Base-by-base conservation (phyloP, 2,329 filamentous ascomycete genomes). In the Arthroderma sp. region DNA sequence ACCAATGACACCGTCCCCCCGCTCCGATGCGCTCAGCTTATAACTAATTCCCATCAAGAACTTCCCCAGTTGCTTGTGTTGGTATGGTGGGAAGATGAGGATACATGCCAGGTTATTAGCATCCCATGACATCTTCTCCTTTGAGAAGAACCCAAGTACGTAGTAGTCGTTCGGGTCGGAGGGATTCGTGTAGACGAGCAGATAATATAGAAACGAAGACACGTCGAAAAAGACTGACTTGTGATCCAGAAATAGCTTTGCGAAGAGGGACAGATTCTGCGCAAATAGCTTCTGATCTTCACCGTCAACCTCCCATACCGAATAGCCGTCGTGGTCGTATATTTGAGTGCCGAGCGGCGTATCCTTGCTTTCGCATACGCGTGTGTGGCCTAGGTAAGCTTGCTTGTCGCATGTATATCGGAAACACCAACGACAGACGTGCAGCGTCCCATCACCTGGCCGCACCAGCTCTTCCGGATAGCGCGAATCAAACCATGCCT, bases 141-240 rank as follows among this genome's bases (percentile, higher is more conserved):
- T 97, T 62, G 88, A 94, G 76, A 97, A 98, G 79, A 97, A 97
- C n/a, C 93, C 93, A 0, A 91, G 82, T 31, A 96, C 84, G 66
- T 85, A 82, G 64, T 72, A 66, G 63, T 66, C 38, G 53, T 69
- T 58, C 52, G 69, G 63, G 66, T 75, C 67, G 2, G 66, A 53
- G 0, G 77, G 78, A 64, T 81, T 76, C 7, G 83, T 86, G 67
- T 91, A 86, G 47, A 93, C 86, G 56, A 97, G 83, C 3, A 95
- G 81, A 70, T 95, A 97, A 77, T 95, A 98, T 64, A 95, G 84
- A 74, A 98, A 98, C 55, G 87, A 88, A 3, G 84, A 83, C 49
- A 96, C 91, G 67, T 98, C 93, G 76, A 95, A 98, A 74, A 96
- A 97, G 64, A 98, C 91, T 6, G 89, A 95, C 69, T 98, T 98